A percentile compares a stretch with the other conserved stretches of the same genome.
Conservation (phyloP, 192 early-diverging fungal species). For the Phycomyces blakesleeanus region DNA sequence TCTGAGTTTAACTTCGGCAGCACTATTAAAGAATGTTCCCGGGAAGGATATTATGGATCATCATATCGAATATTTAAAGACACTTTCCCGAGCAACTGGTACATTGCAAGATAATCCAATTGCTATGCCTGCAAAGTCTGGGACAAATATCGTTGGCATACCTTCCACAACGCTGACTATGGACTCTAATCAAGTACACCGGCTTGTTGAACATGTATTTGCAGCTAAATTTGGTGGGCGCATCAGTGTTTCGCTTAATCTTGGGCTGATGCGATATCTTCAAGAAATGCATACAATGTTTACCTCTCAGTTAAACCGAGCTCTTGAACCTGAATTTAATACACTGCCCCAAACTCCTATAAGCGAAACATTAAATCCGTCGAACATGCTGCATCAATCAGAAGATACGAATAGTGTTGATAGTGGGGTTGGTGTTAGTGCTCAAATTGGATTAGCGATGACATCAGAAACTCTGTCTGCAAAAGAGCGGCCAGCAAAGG, state of each 20-base stretch:
- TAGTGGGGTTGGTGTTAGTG: background rate
- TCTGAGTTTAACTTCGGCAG: slow-evolving; percentile 23
- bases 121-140: slow-evolving; percentile 6
- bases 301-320: slow-evolving; percentile 34
- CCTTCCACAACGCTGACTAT: slow-evolving; percentile 40
- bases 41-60: slow-evolving; percentile 20
- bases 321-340: slow-evolving; percentile 6
- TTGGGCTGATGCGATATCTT: slow-evolving; percentile 42
- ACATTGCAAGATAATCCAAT: background rate
- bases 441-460: background rate
- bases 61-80: background rate
- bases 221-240: slow-evolving; percentile 36
- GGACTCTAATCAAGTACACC: slow-evolving; percentile 26
- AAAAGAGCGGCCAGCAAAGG: background rate
- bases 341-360: background rate
- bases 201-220: slow-evolving; percentile 34
- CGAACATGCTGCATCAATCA: background rate
- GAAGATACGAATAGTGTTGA: slow-evolving; percentile 4
- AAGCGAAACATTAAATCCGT: background rate
- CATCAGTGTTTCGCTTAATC: slow-evolving; percentile 44
- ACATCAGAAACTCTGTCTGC: slow-evolving; percentile 1
- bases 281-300: slow-evolving; percentile 39
- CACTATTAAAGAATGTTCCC: slow-evolving; percentile 33
- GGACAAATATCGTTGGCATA: slow-evolving; percentile 38
- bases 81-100: background rate